A percentile compares a stretch with the other conserved stretches of the same genome.
These are phyloP conservation scores for Gonapodya prolifera DNA, from an alignment of 192 early-diverging fungal species.

Conservation along the genomic window DNA sequence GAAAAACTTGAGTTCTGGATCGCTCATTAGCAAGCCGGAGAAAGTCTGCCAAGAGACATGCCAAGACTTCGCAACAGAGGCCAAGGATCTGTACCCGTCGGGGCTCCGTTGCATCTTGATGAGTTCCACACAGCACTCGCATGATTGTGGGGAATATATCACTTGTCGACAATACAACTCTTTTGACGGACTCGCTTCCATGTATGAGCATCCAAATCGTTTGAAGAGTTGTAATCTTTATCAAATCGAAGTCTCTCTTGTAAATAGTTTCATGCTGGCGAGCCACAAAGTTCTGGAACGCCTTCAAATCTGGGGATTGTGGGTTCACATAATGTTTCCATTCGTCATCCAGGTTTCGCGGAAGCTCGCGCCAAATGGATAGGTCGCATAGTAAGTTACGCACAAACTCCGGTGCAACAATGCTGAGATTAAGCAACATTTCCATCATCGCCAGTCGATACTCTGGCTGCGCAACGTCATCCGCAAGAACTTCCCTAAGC, in stretches of 20 bases:
- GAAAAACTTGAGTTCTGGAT: background rate
- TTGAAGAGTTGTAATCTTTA: background rate
- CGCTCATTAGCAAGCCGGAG: background rate
- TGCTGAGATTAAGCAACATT: slow-evolving; percentile 19
- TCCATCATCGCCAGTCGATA: slow-evolving; percentile 20
- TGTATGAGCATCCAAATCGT: background rate
- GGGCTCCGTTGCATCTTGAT: background rate
- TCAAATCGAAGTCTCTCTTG: background rate
- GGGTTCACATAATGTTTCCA: background rate
- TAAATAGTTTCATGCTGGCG: background rate
- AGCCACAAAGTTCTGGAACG: background rate
- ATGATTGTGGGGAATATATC: background rate
- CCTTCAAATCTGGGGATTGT: background rate
- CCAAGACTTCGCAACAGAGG: background rate
- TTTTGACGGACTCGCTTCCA: background rate
- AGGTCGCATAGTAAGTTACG: slow-evolving; percentile 7
- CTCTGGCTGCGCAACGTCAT: background rate
- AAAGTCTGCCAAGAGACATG: background rate
- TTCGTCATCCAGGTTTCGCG: background rate
- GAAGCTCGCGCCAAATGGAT: slow-evolving; percentile 13
- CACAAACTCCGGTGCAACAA: slow-evolving; percentile 13
- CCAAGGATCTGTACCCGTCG: background rate
- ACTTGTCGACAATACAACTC: background rate
- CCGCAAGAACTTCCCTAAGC: slow-evolving; percentile 6
- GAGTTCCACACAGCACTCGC: background rate